Conservation (phyloP, 1,139 yeast species). For the Magnusiomyces tetraspermus region DNA sequence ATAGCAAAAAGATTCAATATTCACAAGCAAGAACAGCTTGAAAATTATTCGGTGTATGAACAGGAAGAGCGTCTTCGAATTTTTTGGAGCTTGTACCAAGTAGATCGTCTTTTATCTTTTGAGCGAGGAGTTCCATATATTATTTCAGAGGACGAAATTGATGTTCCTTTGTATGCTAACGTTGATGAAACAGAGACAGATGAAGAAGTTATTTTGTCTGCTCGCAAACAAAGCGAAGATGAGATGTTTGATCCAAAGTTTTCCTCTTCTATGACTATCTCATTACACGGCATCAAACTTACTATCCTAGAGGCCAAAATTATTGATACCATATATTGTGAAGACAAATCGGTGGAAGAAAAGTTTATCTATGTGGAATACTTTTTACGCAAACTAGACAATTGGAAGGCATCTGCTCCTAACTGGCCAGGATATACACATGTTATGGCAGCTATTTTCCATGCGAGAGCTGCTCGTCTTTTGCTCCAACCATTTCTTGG, state of each 20-base stretch:
- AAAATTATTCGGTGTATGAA: neutral
- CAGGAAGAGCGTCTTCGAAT: neutral
- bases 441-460: neutral
- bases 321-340: slow-evolving; percentile 2
- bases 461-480: slow-evolving; percentile 1
- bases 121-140: slow-evolving; percentile 1
- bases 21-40: neutral
- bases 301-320: neutral
- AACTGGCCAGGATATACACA: neutral
- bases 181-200: neutral
- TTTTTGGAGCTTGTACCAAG: slow-evolving; percentile 5
- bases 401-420: slow-evolving; percentile 1
- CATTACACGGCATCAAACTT: neutral
- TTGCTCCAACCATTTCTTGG: slow-evolving; percentile 51
- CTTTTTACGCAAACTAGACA: slow-evolving; percentile 2
- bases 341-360: slow-evolving; percentile 1
- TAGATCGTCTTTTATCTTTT: neutral
- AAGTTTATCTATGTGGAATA: slow-evolving; percentile 2
- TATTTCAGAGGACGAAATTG: slow-evolving; percentile 1
- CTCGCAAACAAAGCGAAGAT: neutral
- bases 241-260: neutral
- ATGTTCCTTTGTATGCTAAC: slow-evolving; percentile 1
- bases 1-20: slow-evolving; percentile 1
- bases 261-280: neutral
- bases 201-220: neutral